Base-by-base conservation (phyloP, 352 stramenopile genomes). In the Phytopythium cucurbitacearum region DNA sequence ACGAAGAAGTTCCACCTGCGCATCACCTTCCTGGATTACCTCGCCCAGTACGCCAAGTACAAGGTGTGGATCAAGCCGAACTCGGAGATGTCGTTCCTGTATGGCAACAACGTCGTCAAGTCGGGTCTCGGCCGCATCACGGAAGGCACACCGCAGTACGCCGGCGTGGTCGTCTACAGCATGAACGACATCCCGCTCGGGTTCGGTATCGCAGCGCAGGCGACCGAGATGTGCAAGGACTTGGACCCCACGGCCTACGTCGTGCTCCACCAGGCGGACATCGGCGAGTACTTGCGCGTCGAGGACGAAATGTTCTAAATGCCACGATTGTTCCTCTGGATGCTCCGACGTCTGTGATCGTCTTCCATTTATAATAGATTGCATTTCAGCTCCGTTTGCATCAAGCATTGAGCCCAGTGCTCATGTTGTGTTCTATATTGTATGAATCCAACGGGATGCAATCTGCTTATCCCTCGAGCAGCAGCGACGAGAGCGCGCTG, bases 61-160 rank as follows among this genome's bases (percentile, higher is more conserved):
- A 99, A 99, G 73, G 97, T 99, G 33, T 99, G 97, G 97, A 96
- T 99, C 49, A 99, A 99, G 80, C 93, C 96, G 32, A 98, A 96
- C 72, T 96, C 96, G 58, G 97, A 99, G 83, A 99, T 99, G 97
- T 97, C 85, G 11, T 99, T 99, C 78, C 72, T 99, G 28, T 99
- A 99, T 68, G 97, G 97, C 58, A 99, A 99, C 76, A 96, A 99
- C 75, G 87, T 99, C 10, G 90, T 97, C 56, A 99, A 99, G 80
- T 97, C 87, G 33, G 97, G 97, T 51, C 80, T 99, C 34, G 96
- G 89, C 33, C 81, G 96, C 45, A 99, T 99, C 76, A 99, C 97
- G 35, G 97, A 99, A 59, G 87, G 82, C 51, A 98, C 91, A 48
- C 96, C 96, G 28, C 96, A 99, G 85, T 99, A 99, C 84, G 96